These are phyloP conservation scores for Stygiomarasmius scandens DNA, from an alignment of 1,284 basidiomycete species.

Conservation along the genomic window DNA sequence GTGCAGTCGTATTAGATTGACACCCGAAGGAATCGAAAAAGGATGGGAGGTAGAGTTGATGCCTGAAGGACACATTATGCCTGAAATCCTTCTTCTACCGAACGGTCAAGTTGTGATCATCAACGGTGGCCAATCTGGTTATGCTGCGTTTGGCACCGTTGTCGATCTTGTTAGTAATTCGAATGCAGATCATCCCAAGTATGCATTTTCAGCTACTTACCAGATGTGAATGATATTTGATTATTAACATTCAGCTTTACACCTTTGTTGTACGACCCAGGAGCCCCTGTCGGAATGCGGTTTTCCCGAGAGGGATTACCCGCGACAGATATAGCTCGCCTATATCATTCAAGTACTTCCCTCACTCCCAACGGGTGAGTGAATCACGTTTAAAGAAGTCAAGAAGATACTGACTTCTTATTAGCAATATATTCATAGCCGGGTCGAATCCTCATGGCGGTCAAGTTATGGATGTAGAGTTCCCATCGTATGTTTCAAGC, in stretches of 20 bases:
- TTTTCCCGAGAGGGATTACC: constrained; percentile 50
- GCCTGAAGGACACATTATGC: constrained; percentile 46
- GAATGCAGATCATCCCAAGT: constrained; percentile 48
- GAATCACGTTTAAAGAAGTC: not conserved
- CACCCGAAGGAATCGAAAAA: constrained; percentile 36
- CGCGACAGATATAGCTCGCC: constrained; percentile 43
- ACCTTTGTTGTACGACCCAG: constrained; percentile 55
- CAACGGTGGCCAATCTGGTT: constrained; percentile 48
- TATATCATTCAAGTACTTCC: constrained; percentile 48
- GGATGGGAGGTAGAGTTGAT: constrained; percentile 43
- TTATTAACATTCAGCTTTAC: constrained; percentile 38
- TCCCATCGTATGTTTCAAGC: constrained; percentile 30
- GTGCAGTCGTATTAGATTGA: constrained; percentile 43
- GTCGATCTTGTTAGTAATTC: constrained; percentile 34
- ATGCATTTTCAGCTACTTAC: constrained; percentile 8
- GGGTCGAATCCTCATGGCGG: constrained; percentile 51
- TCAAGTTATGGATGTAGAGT: constrained; percentile 31
- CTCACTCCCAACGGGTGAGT: constrained; percentile 39
- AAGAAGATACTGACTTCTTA: not conserved
- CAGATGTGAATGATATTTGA: too few species aligned
- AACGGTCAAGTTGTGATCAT: constrained; percentile 54
- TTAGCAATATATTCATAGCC: constrained; percentile 45
- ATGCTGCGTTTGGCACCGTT: constrained; percentile 51
- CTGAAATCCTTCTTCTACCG: constrained; percentile 52
- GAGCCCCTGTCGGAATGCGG: constrained; percentile 44